These are phyloP conservation scores for Rhinocladiella mackenziei DNA, from an alignment of 2,329 filamentous ascomycete species.

Conservation along the genomic window DNA sequence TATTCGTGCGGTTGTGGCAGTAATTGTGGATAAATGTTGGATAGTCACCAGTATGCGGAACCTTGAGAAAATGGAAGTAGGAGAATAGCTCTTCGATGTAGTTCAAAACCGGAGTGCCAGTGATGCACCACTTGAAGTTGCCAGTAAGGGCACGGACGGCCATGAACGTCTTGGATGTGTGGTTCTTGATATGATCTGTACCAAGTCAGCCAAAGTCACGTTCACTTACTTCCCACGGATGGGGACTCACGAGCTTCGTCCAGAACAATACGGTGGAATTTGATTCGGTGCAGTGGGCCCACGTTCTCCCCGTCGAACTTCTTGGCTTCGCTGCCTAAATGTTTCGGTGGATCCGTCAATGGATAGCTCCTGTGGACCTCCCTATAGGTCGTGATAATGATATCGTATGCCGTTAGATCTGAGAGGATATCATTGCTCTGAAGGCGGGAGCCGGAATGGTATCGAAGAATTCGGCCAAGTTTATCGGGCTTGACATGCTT, in stretches of 20 bases:
- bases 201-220: too few species aligned
- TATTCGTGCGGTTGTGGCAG: conserved; percentile 20
- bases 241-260: conserved; percentile 40
- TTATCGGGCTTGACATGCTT: conserved; percentile 32
- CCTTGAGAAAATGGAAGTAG: conserved; percentile 38
- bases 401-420: conserved; percentile 24
- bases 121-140: conserved; percentile 39
- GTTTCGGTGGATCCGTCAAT: conserved; percentile 23
- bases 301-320: conserved; percentile 28
- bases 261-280: conserved; percentile 40
- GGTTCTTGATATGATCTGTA: conserved; percentile 38
- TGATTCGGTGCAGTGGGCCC: conserved; percentile 36
- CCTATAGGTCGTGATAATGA: conserved; percentile 40
- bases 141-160: conserved; percentile 37
- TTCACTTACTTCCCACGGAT: too few species aligned
- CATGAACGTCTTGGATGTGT: conserved; percentile 33
- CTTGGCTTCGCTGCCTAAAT: conserved; percentile 21
- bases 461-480: conserved; percentile 30
- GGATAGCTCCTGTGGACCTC: conserved; percentile 38
- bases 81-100: conserved; percentile 39
- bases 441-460: conserved; percentile 29
- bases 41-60: conserved; percentile 31
- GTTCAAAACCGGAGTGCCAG: conserved; percentile 41
- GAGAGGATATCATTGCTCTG: conserved; percentile 24
- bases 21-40: conserved; percentile 31